A percentile compares a stretch with the other conserved stretches of the same genome.
phyloP scores from a whole-genome alignment of 345 rosid genomes.

The Arabidopsis arenosa region DNA sequence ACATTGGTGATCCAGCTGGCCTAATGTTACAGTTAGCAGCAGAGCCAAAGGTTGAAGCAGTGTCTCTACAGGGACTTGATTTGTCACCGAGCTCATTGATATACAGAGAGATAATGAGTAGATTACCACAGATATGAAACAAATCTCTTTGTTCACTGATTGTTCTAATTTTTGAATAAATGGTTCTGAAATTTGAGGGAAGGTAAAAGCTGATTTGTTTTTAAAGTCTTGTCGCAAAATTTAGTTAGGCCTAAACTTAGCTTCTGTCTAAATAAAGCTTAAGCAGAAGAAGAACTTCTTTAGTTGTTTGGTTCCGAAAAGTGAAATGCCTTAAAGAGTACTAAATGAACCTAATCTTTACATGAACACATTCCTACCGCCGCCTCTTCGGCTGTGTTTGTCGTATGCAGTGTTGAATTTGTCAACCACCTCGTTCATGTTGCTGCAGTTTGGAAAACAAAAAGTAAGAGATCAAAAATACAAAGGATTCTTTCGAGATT shows the following conservation, averaged over 20 bases:
- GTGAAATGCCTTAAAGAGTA: slow-evolving; percentile 10
- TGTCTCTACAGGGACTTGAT: slow-evolving; percentile 59
- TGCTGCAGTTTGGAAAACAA: slow-evolving; percentile 52
- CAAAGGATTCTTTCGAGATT: background rate
- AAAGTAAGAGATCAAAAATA: slow-evolving; percentile 11
- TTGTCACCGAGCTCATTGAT: slow-evolving; percentile 58
- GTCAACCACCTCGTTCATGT: slow-evolving; percentile 91
- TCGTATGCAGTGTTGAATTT: slow-evolving; percentile 94
- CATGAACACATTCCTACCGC: slow-evolving; percentile 79
- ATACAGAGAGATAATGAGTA: slow-evolving; percentile 74
- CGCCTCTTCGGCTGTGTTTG: slow-evolving; percentile 81
- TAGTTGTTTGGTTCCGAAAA: slow-evolving; percentile 29
- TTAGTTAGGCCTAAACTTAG: slow-evolving; percentile 8
- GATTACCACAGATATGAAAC: slow-evolving; percentile 59
- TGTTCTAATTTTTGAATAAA: slow-evolving; percentile 27
- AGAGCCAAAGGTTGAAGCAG: slow-evolving; percentile 72
- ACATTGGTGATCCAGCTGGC: slow-evolving; percentile 50
- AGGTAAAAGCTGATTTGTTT: slow-evolving; percentile 6
- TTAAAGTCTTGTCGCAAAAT: background rate
- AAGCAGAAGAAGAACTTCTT: slow-evolving; percentile 14
- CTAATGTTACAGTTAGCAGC: slow-evolving; percentile 59
- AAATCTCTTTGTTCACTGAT: slow-evolving; percentile 4
- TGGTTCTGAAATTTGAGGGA: background rate
- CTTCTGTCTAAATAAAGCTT: slow-evolving; percentile 19
- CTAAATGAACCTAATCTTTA: slow-evolving; percentile 44